Base-by-base conservation (phyloP, 1,284 basidiomycete genomes). In the Xanthoconium separans region DNA sequence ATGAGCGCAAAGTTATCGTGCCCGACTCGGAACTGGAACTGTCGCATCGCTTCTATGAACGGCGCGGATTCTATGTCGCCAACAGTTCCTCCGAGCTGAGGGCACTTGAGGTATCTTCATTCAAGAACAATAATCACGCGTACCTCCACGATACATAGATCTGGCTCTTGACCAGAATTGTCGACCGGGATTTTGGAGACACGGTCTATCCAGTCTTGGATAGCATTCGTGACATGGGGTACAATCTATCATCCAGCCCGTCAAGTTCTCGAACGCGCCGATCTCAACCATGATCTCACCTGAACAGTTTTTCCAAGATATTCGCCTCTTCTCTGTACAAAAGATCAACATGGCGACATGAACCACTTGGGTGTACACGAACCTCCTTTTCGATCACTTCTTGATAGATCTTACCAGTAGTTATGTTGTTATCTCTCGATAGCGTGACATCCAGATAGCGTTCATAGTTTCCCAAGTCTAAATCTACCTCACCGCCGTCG, bases 1-100 rank as follows among this genome's bases (percentile, higher is more conserved):
- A 99, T 91, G 50, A 98, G 83, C 1, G 96, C 96, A 74, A 99
- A 99, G 76, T 99, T 98, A 57, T 95, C 92, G 66, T 92, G 85
- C 22, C 96, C 96, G 29, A 99, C 96, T 54, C 97, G 88, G 81
- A 99, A 99, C 72, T 99, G 94, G 81, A 99, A 99, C 74, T 99
- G 96, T 36, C 96, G 88, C 91, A 99, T 95, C 2, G 96, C 96
- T 74, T 99, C 96, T 54, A 99, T 82, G 73, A 99, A 99, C 5
- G 96, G 97, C 6, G 94, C 94, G 10, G 93, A 95, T 70, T 97
- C 94, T 66, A 97, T 97, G 69, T 97, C 94, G 53, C 94, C 94
- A 18, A 97, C 94, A 1, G 94, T 97, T 43, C 96, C 96, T 53
- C 96, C 96, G 52, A 98, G 87, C 92, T 95, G 58, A 41, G 40